Evolutionary conservation across 2,329 filamentous ascomycete genomes (phyloP).

Genomic region (Ascochyta clinopodiicola): DNA sequence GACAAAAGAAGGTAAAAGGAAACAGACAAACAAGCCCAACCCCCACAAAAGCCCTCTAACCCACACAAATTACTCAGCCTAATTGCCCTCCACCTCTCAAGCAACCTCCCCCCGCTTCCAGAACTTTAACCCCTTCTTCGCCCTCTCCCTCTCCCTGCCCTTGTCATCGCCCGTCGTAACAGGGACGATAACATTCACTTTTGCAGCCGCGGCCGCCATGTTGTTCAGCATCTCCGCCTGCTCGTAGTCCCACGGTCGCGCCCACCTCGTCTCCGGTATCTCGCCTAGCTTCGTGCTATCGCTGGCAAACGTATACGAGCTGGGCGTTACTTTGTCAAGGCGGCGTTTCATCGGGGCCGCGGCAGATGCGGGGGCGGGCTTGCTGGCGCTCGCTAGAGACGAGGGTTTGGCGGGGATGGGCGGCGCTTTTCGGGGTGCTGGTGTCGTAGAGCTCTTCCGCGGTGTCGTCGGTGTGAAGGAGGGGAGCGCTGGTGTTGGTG

Average conservation of each 20-base stretch:
- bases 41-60: not conserved
- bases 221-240: conserved; percentile 51
- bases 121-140: conserved; percentile 32
- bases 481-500: conserved; percentile 23
- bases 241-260: conserved; percentile 51
- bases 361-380: not conserved
- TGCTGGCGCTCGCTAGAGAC: conserved; percentile 1
- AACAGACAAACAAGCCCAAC: not conserved
- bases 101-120: conserved; percentile 23
- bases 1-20: not conserved
- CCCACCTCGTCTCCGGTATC: conserved; percentile 55
- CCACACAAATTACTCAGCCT: not conserved
- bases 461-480: conserved; percentile 23
- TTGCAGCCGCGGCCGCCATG: conserved; percentile 38
- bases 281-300: conserved; percentile 58
- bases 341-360: conserved; percentile 30
- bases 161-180: not conserved
- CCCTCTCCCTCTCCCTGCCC: conserved; percentile 19
- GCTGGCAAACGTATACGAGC: conserved; percentile 53
- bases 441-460: conserved; percentile 6
- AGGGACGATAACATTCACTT: conserved; percentile 1
- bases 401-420: conserved; percentile 12
- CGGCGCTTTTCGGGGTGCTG: conserved; percentile 6
- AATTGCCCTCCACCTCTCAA: not conserved
- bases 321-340: conserved; percentile 47